Conservation (phyloP, 2,329 filamentous ascomycete genomes). For the Tolypocladium capitatum region DNA sequence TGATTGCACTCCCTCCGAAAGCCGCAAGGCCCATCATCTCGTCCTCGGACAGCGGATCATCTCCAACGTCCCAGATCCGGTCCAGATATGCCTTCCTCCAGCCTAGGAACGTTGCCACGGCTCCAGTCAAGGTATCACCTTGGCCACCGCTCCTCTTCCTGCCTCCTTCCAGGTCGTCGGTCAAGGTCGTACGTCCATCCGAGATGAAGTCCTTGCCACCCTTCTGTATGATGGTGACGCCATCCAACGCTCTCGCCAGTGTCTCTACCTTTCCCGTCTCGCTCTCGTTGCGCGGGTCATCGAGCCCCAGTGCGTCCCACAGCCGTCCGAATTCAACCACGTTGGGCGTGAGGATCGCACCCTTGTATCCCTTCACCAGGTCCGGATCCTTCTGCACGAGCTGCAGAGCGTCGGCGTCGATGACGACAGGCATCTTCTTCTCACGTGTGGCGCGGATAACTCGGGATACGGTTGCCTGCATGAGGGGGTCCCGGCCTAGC, state of each 20-base stretch:
- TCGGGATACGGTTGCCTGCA: constrained; percentile 71
- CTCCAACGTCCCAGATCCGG: constrained; percentile 54
- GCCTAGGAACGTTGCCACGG: constrained; percentile 73
- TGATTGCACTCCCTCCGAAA: constrained; percentile 77
- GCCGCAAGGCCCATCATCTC: constrained; percentile 66
- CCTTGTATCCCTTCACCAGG: constrained; percentile 65
- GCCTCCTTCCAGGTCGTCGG: constrained; percentile 68
- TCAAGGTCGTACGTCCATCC: constrained; percentile 61
- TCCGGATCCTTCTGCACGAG: constrained; percentile 64
- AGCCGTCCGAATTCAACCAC: constrained; percentile 82
- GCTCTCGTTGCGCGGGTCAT: constrained; percentile 27
- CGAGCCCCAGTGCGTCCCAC: constrained; percentile 60
- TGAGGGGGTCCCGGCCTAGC: constrained; percentile 75
- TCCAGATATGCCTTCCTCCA: constrained; percentile 85
- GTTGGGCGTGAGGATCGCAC: constrained; percentile 87
- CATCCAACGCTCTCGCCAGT: constrained; percentile 64
- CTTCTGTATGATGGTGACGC: constrained; percentile 87
- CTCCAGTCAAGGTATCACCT: constrained; percentile 87
- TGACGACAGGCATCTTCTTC: constrained; percentile 61
- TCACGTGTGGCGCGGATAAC: constrained; percentile 70
- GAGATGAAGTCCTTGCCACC: constrained; percentile 71
- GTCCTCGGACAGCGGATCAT: constrained; percentile 30
- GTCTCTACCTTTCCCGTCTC: constrained; percentile 41
- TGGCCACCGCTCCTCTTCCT: constrained; percentile 87
- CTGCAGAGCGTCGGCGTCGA: constrained; percentile 82